A percentile compares a stretch with the other conserved stretches of the same genome.
Evolutionary conservation across 164 flowering plant species (phyloP).

Genomic region (Akebia trifoliata): DNA sequence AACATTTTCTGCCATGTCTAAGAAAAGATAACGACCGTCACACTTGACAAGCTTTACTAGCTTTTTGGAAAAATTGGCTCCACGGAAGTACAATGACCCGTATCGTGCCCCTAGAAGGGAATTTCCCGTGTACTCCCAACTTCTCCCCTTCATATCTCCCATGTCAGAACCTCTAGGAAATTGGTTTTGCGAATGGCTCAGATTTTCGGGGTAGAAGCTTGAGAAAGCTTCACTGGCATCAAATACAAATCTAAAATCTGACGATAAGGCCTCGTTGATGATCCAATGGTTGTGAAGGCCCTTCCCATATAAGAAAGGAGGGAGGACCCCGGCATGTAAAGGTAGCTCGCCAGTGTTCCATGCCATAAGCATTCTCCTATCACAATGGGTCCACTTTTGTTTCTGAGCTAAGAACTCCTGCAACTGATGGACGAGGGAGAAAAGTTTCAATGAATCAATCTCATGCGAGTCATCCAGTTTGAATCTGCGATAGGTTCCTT

Average conservation of each 20-base stretch:
- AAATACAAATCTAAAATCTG: slow-evolving; percentile 67
- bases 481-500: slow-evolving; percentile 23
- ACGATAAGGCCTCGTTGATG: slow-evolving; percentile 64
- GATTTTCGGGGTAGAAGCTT: slow-evolving; percentile 37
- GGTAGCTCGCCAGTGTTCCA: slow-evolving; percentile 78
- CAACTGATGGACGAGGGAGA: slow-evolving; percentile 50
- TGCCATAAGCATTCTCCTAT: slow-evolving; percentile 58
- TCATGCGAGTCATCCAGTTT: slow-evolving; percentile 24
- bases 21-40: slow-evolving; percentile 38
- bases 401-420: slow-evolving; percentile 55
- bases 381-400: slow-evolving; percentile 29
- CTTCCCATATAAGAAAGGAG: slow-evolving; percentile 78
- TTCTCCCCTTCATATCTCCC: slow-evolving; percentile 26
- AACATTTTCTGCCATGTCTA: slow-evolving; percentile 27
- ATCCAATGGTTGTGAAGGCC: slow-evolving; percentile 77
- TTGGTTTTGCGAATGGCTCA: slow-evolving; percentile 15
- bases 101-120: slow-evolving; percentile 48
- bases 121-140: slow-evolving; percentile 68
- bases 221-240: slow-evolving; percentile 77
- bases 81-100: slow-evolving; percentile 58
- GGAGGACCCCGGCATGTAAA: slow-evolving; percentile 78
- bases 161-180: slow-evolving; percentile 10
- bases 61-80: slow-evolving; percentile 38
- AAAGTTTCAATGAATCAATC: slow-evolving; percentile 23
- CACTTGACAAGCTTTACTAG: slow-evolving; percentile 53